These are phyloP conservation scores for Boletellus deceptivus DNA, from an alignment of 1,284 basidiomycete genomes.

Conservation along the genomic window DNA sequence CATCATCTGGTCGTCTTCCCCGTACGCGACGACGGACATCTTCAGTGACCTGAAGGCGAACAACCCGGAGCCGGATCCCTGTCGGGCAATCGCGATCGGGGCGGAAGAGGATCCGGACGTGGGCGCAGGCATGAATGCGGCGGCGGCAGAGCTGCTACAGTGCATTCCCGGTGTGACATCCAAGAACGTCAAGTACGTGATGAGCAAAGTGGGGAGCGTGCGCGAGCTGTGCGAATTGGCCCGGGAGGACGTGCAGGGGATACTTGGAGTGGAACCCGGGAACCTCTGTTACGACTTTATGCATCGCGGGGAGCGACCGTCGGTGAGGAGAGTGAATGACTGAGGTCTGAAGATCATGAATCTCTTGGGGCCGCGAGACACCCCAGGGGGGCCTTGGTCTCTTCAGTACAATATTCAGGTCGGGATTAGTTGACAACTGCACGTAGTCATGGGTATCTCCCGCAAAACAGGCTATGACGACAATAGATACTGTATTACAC, in stretches of 20 bases:
- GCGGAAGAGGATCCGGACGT: slow-evolving; percentile 70
- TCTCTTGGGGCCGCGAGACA: no score
- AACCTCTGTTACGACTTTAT: slow-evolving; percentile 80
- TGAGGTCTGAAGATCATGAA: no score
- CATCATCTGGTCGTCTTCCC: slow-evolving; percentile 97
- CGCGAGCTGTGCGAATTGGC: slow-evolving; percentile 73
- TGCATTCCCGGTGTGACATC: slow-evolving; percentile 76
- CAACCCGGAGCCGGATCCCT: slow-evolving; percentile 79
- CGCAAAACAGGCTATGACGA: no score
- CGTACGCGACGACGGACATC: slow-evolving; percentile 89
- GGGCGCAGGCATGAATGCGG: slow-evolving; percentile 66
- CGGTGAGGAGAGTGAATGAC: background rate
- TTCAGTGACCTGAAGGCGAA: slow-evolving; percentile 92
- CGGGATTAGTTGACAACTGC: no score
- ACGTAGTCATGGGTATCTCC: no score
- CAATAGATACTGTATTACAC: no score
- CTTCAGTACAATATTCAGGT: no score
- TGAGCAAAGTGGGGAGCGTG: slow-evolving; percentile 76
- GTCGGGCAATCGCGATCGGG: slow-evolving; percentile 74
- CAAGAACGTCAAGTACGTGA: slow-evolving; percentile 86
- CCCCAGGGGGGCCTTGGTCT: no score
- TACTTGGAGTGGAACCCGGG: slow-evolving; percentile 84
- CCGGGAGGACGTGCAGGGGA: slow-evolving; percentile 62
- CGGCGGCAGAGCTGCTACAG: slow-evolving; percentile 74
- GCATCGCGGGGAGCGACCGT: slow-evolving; percentile 58